Evolutionary conservation across 208 protist genomes (phyloP).

Genomic region (Leptomonas pyrrhocoris): DNA sequence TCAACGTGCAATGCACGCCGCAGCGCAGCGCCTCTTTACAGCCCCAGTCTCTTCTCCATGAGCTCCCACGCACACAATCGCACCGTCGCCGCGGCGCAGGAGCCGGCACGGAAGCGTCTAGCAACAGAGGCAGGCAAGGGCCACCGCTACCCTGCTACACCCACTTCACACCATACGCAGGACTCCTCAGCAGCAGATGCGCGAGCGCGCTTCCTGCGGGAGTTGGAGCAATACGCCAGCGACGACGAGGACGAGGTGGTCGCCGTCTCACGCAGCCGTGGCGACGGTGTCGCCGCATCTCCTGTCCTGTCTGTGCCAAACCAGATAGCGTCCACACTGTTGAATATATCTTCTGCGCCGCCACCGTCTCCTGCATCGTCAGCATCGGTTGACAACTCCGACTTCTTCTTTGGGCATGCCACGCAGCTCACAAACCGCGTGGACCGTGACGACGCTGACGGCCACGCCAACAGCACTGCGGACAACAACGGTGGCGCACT

Average conservation of each 20-base stretch:
- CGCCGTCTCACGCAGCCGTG: neutral
- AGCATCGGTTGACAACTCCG: neutral
- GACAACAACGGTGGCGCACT: too few species aligned
- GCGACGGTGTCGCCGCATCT: neutral
- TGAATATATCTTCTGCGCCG: neutral
- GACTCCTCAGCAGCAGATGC: slow-evolving; percentile 12
- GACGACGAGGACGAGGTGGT: slow-evolving; percentile 43
- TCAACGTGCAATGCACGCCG: too few species aligned
- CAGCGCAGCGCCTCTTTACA: too few species aligned
- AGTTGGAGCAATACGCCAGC: slow-evolving; percentile 41
- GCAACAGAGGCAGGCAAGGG: too few species aligned
- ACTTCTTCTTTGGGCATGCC: slow-evolving; percentile 20
- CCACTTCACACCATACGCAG: neutral
- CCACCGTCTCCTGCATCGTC: neutral
- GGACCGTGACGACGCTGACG: slow-evolving; percentile 5
- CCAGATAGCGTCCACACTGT: too few species aligned
- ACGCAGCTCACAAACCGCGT: neutral
- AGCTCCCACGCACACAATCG: too few species aligned
- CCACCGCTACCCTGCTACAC: too few species aligned
- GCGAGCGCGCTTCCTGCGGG: slow-evolving; percentile 32
- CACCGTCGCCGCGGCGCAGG: too few species aligned
- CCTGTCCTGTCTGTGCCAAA: too few species aligned
- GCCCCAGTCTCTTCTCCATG: too few species aligned
- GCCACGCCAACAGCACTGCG: neutral
- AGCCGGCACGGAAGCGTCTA: too few species aligned